These are phyloP conservation scores for Conoideocrella luteorostrata DNA, from an alignment of 2,329 filamentous ascomycete genomes.

Conservation along the genomic window DNA sequence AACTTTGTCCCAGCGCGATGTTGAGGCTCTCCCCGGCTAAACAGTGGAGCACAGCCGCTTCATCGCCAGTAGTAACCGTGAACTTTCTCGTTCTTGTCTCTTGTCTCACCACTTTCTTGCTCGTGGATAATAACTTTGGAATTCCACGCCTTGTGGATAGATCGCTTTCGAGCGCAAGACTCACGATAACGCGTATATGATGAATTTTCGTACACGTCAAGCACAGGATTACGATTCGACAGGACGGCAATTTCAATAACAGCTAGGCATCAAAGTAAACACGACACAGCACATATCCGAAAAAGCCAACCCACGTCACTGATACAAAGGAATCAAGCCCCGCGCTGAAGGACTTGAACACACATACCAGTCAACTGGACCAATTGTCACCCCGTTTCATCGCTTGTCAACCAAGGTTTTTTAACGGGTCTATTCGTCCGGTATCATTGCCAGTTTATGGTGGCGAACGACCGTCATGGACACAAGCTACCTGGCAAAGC, in stretches of 20 bases:
- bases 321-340: background rate
- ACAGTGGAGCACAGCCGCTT: constrained; percentile 4
- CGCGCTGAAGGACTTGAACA: background rate
- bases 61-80: background rate
- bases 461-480: constrained; percentile 53
- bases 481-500: constrained; percentile 85
- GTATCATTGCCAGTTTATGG: background rate
- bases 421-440: background rate
- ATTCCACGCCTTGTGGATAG: background rate
- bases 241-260: background rate
- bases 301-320: too few relatives aligned
- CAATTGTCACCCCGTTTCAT: background rate
- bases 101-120: background rate
- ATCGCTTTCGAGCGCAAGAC: background rate
- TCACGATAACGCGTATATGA: constrained; percentile 4
- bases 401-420: background rate
- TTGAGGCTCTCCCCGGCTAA: background rate
- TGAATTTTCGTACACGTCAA: constrained; percentile 2
- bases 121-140: background rate
- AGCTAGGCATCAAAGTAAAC: background rate
- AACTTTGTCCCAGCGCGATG: background rate
- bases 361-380: background rate
- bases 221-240: background rate
- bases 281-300: too few relatives aligned
- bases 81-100: background rate